A percentile compares a stretch with the other conserved stretches of the same genome.
These are phyloP conservation scores for Tylopilus vinaceipallidus DNA, from an alignment of 768 basidiomycete genomes.

Conservation along the genomic window DNA sequence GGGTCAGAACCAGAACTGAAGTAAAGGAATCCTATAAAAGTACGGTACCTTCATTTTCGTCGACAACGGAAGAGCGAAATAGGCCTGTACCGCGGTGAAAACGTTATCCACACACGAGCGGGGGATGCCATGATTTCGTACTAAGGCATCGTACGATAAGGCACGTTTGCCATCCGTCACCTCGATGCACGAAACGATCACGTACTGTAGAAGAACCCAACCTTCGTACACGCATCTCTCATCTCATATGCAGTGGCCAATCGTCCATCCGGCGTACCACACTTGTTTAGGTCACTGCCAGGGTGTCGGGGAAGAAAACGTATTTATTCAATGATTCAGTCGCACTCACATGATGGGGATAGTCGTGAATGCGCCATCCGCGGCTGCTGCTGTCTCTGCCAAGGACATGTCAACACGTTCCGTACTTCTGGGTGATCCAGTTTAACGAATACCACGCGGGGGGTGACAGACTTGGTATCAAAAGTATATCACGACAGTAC, in stretches of 20 bases:
- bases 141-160: slow-evolving; percentile 35
- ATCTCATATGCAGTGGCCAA: slow-evolving; percentile 53
- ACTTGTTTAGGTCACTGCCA: slow-evolving; percentile 21
- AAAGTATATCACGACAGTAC: too few species aligned
- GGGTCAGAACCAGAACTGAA: not conserved
- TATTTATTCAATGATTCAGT: not conserved
- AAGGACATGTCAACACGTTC: slow-evolving; percentile 22
- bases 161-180: not conserved
- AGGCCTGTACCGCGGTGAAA: slow-evolving; percentile 49
- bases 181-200: not conserved
- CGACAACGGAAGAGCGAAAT: slow-evolving; percentile 64
- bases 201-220: slow-evolving; percentile 84
- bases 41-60: slow-evolving; percentile 61
- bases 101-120: slow-evolving; percentile 45
- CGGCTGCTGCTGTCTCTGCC: slow-evolving; percentile 14
- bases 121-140: slow-evolving; percentile 76
- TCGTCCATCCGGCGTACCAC: slow-evolving; percentile 32
- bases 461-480: too few species aligned
- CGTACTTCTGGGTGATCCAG: too few species aligned
- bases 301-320: not conserved
- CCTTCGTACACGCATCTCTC: slow-evolving; percentile 73
- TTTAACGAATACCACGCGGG: too few species aligned
- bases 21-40: not conserved
- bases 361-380: slow-evolving; percentile 20
- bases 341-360: slow-evolving; percentile 29